Evolutionary conservation across 768 basidiomycete species (phyloP), one percentile per base, ranked within the genome.

Genomic region (Crucibulum laeve): DNA sequence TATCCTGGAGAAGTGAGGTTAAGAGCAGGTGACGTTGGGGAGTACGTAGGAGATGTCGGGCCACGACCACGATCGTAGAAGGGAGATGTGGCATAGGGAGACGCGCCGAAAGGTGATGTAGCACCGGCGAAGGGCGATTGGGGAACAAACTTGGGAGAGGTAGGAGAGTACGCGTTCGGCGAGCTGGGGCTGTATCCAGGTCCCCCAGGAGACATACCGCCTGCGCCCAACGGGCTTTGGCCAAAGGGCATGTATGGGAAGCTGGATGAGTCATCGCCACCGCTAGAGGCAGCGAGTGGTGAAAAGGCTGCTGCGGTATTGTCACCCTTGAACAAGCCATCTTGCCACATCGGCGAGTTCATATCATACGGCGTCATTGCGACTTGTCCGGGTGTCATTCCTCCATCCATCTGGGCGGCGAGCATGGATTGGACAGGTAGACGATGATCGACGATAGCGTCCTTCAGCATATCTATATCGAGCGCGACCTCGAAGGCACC

Each of bases 381-480:
- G 5, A 90, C 89, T 56, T 89, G 87, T 18, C 87, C 89, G 2
- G 90, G 90, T 0, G 91, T 92, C 81, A 93, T 93, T 17, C 86
- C 90, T 21, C 87, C 89, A 38, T 93, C 91, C 2, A 79, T 76
- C 44, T 84, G 87, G 3, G 84, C 80, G 5, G 83, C 77, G 38
- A 92, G 69, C 76, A 88, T 82, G 5, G 77, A 81, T 53, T 89
- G 87, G 3, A 89, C 85, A 0, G 91, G 91, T 14, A 96, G 71
- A 19, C 93, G 87, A 57, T 95, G 92, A 61, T 99, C 96, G 39
- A 97, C 88, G 43, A 97, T 92, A 30, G 96, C 94, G 46, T 98
- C 95, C 73, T 96, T 96, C 55, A 99, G 73, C 92, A 98, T 95
- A 53, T 94, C 89, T 56, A 97, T 90, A 62, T 99, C 96, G 38